These are phyloP conservation scores for Bonia amplexicaulis DNA, from an alignment of 176 grass and related monocot species.

Conservation along the genomic window DNA sequence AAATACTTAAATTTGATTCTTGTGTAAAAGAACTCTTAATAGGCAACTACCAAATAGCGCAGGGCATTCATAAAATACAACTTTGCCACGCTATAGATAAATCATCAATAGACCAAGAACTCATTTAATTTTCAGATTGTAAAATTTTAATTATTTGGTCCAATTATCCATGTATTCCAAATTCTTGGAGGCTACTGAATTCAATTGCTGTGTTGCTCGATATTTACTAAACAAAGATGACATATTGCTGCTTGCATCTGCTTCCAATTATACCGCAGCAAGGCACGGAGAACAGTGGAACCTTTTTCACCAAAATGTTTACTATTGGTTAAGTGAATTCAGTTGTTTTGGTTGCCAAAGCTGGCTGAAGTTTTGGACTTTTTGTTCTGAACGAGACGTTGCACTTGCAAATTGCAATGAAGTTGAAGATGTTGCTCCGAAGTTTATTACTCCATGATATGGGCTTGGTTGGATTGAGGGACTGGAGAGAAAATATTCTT, in stretches of 20 bases:
- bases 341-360: no score
- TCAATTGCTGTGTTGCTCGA: no score
- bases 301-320: no score
- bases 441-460: not conserved
- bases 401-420: not conserved
- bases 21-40: not conserved
- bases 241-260: not conserved
- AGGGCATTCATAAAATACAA: not conserved
- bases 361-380: no score
- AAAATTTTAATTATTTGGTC: no score
- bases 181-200: no score
- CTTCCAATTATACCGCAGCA: no score
- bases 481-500: not conserved
- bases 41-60: not conserved
- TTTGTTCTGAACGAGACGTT: not conserved
- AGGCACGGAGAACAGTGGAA: no score
- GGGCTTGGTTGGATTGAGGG: not conserved
- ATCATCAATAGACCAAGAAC: no score
- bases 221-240: not conserved
- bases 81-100: not conserved
- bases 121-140: no score
- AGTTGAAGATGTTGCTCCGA: not conserved
- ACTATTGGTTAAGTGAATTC: no score
- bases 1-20: not conserved
- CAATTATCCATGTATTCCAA: no score